Conservation (phyloP, 179 eudicot genomes). For the Corrigiola litoralis region DNA sequence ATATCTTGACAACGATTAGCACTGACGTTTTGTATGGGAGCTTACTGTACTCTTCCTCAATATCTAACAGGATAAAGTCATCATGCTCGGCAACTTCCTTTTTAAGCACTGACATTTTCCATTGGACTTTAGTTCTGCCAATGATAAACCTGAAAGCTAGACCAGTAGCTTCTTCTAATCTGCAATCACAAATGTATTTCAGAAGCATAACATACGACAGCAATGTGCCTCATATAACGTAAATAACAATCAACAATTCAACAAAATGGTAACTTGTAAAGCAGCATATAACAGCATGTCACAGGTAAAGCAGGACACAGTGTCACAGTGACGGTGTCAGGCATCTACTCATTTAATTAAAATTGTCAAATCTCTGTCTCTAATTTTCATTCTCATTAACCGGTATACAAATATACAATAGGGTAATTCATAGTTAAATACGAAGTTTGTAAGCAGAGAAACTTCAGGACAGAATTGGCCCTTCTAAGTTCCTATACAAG, state of each 20-base stretch:
- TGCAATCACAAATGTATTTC: conserved; percentile 33
- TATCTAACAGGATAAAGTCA: conserved; percentile 80
- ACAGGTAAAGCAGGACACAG: too few species aligned
- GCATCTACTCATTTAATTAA: too few species aligned
- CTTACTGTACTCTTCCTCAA: conserved; percentile 90
- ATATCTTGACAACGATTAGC: conserved; percentile 17
- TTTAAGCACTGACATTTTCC: conserved; percentile 71
- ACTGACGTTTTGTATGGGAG: conserved; percentile 99
- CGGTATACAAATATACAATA: too few species aligned
- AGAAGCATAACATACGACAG: conserved; percentile 8
- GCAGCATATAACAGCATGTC: neutral
- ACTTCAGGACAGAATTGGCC: too few species aligned
- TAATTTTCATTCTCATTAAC: too few species aligned
- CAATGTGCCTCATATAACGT: neutral
- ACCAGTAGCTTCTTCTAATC: conserved; percentile 93
- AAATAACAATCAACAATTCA: neutral
- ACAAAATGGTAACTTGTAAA: neutral
- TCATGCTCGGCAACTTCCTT: conserved; percentile 72
- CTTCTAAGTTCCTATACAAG: too few species aligned
- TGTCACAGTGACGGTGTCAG: too few species aligned
- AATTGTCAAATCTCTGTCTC: too few species aligned
- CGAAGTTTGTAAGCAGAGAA: neutral
- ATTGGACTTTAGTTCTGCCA: conserved; percentile 64
- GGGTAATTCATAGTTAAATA: neutral
- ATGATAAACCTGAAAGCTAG: conserved; percentile 83